Base-by-base conservation (phyloP, 176 grass and related monocot genomes). In the Bothriochloa decipiens region DNA sequence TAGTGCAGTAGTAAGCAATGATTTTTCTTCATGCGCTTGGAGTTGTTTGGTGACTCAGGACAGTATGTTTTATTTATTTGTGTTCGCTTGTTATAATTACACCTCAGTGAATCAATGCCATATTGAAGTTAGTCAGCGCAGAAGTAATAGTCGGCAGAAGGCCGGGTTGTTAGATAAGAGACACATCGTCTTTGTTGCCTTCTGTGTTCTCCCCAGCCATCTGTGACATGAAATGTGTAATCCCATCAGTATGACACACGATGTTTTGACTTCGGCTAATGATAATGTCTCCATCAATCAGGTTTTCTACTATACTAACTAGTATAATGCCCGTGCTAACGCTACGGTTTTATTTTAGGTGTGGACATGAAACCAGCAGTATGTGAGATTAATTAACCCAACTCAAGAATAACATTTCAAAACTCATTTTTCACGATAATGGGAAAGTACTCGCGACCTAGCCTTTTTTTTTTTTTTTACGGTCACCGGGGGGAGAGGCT, bases 1-100 rank as follows among this genome's bases (percentile, higher is more conserved):
- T 80, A 95, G 96, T 77, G 76, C 87, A 78, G 85, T 98, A 79
- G 96, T 98, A 98, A 95, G 89, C 43, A 66, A 65, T 57, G 28
- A 0, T 79, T 80, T 87, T 72, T 60, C 26, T 86, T 86, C 70
- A 20, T 27, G 36, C 74, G 10, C 55, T 37, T 45, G 43, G 55
- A 53, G 29, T 25, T 50, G 46, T 36, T 78, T 60, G 68, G 8
- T 22, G 49, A 27, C 35, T 67, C 8, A 1, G 15, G 20, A 35
- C 23, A 29, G 15, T 66, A 14, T 17, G n/a, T 58, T 71, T 67
- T 49, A 47, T 45, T 57, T 49, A 3, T 26, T 25, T 17, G 7
- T 65, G 46, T 13, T 15, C 22, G 16, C 50, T 40, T 73, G 61
- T 60, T 40, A 61, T 11, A 79, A 25, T 77, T 76, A 52, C 32